Percentiles rank a stretch among this genome's conserved stretches.
These are phyloP conservation scores for Pichia deserticola DNA, from an alignment of 805 yeast species.

Conservation along the genomic window DNA sequence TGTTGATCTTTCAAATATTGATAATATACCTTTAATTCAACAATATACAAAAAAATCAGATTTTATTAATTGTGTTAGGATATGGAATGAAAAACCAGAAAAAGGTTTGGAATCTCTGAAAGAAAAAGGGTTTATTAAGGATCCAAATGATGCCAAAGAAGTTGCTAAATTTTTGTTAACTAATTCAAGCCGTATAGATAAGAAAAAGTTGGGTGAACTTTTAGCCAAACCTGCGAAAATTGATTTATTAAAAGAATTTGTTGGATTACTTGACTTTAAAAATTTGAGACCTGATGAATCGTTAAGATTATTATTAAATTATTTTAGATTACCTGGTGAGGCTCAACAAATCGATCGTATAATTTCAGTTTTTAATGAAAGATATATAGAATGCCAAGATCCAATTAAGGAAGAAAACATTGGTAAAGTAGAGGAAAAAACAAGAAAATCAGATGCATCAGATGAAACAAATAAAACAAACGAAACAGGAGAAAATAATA, in stretches of 20 bases:
- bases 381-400: slow-evolving; percentile 62
- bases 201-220: slow-evolving; percentile 79
- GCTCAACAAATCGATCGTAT: slow-evolving; percentile 93
- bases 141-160: slow-evolving; percentile 42
- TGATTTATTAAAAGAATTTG: slow-evolving; percentile 54
- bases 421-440: neutral
- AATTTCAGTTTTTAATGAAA: slow-evolving; percentile 76
- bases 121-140: slow-evolving; percentile 56
- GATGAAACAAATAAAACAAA: neutral
- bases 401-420: slow-evolving; percentile 16
- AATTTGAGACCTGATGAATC: slow-evolving; percentile 90
- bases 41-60: slow-evolving; percentile 57
- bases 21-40: slow-evolving; percentile 29
- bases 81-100: slow-evolving; percentile 73
- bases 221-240: slow-evolving; percentile 69
- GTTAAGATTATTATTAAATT: slow-evolving; percentile 67
- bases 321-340: slow-evolving; percentile 93
- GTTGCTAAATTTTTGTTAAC: slow-evolving; percentile 72
- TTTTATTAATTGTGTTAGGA: slow-evolving; percentile 66
- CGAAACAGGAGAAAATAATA: neutral
- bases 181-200: slow-evolving; percentile 76
- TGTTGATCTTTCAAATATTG: slow-evolving; percentile 13
- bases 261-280: slow-evolving; percentile 64
- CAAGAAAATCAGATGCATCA: too few species aligned
- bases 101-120: slow-evolving; percentile 61